Evolutionary conservation across 108 stramenopile genomes (phyloP), one percentile per base, ranked within the genome.

Genomic region (Licmophora abbreviata): DNA sequence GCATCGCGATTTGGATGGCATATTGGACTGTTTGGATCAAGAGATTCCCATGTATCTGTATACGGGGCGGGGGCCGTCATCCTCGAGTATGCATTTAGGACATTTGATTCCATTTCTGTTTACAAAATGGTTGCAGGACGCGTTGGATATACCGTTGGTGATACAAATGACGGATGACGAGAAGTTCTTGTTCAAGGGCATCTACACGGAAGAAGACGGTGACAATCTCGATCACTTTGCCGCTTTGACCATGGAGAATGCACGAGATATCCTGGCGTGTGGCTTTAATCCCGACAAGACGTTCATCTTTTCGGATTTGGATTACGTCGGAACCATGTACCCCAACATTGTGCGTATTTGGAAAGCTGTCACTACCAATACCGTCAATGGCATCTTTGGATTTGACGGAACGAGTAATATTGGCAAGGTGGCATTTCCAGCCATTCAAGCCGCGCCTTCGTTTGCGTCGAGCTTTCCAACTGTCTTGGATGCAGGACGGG

Each of bases 131-230:
- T 54, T 97, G 32, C 97, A 98, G 63, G 77, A 95, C 54, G 96
- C 96, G 31, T 97, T 99, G 48, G 70, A 89, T 26, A 91, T 85
- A 57, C 98, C 98, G 0, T 61, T 99, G 42, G 98, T 99, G 26
- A 87, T 99, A 49, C 98, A 99, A 80, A 93, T 99, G 72, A 99
- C 98, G 8, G 98, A 99, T 58, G 98, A 99, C 61, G 98, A 99
- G 75, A 99, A 99, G 71, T 99, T 98, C 58, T 58, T 99, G 5
- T 99, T 95, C 86, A 99, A 99, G 76, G 95, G 92, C 12, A 67
- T 61, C 29, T 93, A 89, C 71, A 56, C 63, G 25, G 69, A 76
- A 29, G 81, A 82, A 46, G 74, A 57, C 11, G 88, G 88, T 37
- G 89, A 94, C 58, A 93, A 90, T 58, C 59, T 98, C 55, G 76